Evolutionary conservation across 345 rosid species (phyloP).

Genomic region (Rhizophora apiculata): DNA sequence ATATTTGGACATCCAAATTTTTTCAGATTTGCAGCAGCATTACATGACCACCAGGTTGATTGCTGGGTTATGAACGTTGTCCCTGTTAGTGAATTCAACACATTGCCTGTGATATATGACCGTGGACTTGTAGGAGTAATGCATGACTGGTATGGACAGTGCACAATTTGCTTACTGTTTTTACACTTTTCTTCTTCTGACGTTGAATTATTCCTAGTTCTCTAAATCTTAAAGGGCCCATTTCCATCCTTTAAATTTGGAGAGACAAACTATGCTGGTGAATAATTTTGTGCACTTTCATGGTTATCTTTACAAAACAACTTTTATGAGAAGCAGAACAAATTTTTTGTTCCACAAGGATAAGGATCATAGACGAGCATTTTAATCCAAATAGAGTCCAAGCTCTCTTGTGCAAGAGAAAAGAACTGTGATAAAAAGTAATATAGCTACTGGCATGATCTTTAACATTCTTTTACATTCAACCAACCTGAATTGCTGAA

Average conservation of each 20-base stretch:
- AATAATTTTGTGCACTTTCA: too few relatives aligned
- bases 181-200: not conserved
- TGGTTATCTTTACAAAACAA: too few relatives aligned
- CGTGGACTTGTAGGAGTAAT: conserved; percentile 59
- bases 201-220: not conserved
- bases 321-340: too few relatives aligned
- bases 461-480: too few relatives aligned
- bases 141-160: conserved; percentile 60
- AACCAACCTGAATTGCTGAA: too few relatives aligned
- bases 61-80: conserved; percentile 72
- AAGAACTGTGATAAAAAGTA: too few relatives aligned
- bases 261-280: too few relatives aligned
- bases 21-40: conserved; percentile 61
- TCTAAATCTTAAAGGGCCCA: not conserved
- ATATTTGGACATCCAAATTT: conserved; percentile 3
- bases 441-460: too few relatives aligned
- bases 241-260: not conserved
- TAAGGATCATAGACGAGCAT: too few relatives aligned
- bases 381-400: too few relatives aligned
- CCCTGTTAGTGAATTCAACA: conserved; percentile 53
- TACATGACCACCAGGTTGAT: conserved; percentile 46
- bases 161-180: not conserved
- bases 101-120: conserved; percentile 66
- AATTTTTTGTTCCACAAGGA: too few relatives aligned
- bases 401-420: too few relatives aligned